phyloP scores from a whole-genome alignment of 2,329 filamentous ascomycete genomes.

The Periconia sp. region DNA sequence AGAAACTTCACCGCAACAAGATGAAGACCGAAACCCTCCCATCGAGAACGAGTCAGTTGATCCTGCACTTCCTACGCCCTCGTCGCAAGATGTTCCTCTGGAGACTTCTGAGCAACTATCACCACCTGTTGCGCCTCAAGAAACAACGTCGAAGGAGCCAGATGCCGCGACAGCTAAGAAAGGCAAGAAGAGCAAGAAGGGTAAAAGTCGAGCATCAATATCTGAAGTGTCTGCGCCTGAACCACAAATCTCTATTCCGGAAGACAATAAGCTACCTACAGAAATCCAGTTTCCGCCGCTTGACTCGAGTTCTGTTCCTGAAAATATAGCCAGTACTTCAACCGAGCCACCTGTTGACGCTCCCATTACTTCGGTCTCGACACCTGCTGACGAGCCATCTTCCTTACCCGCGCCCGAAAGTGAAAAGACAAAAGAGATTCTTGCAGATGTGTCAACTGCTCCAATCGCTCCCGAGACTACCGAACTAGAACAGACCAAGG shows the following conservation, averaged over 20 bases:
- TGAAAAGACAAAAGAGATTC: neutral
- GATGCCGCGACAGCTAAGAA: constrained; percentile 10
- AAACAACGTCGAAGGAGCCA: constrained; percentile 9
- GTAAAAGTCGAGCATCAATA: constrained; percentile 14
- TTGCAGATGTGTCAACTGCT: constrained; percentile 5
- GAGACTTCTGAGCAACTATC: neutral
- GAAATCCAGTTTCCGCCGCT: neutral
- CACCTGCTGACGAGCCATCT: neutral
- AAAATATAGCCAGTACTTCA: constrained; percentile 4
- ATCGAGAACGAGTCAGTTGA: neutral
- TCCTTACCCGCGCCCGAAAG: neutral
- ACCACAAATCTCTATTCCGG: neutral
- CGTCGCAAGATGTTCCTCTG: neutral
- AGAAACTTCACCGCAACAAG: neutral
- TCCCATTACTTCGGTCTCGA: neutral
- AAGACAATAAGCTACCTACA: neutral
- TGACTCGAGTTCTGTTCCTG: neutral
- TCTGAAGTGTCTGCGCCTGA: constrained; percentile 13
- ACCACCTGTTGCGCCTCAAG: constrained; percentile 6
- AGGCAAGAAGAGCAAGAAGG: constrained; percentile 18
- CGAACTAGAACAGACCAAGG: constrained; percentile 1
- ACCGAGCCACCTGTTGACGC: neutral
- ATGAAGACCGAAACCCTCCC: neutral
- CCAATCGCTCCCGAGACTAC: neutral
- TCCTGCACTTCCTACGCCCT: neutral